Conservation (phyloP, 805 yeast species). For the Kluyveromyces wickerhamii region DNA sequence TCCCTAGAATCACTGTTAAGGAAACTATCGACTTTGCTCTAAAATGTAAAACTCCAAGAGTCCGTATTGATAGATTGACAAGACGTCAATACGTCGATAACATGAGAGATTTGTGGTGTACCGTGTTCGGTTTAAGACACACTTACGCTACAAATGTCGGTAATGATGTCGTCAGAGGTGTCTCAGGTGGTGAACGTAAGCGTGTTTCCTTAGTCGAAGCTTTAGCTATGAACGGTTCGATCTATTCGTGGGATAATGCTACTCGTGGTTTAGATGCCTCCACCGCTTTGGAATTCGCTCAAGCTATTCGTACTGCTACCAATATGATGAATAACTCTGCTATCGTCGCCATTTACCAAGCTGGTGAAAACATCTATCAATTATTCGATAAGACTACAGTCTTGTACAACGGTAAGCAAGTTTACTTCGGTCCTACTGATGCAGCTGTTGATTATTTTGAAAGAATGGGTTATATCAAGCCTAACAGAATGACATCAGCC, state of each 20-base stretch:
- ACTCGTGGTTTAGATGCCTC: slow-evolving; percentile 67
- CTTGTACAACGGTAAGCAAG: slow-evolving; percentile 52
- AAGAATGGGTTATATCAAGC: slow-evolving; percentile 55
- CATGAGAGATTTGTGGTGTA: slow-evolving; percentile 34
- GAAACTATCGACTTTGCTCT: slow-evolving; percentile 45
- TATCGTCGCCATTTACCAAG: slow-evolving; percentile 59
- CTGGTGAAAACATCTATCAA: slow-evolving; percentile 55
- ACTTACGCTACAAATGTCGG: slow-evolving; percentile 59
- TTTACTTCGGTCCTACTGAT: slow-evolving; percentile 48
- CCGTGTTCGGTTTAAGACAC: slow-evolving; percentile 49
- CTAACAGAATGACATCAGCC: slow-evolving; percentile 58
- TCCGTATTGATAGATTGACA: slow-evolving; percentile 36
- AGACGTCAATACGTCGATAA: slow-evolving; percentile 33
- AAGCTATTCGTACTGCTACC: slow-evolving; percentile 52
- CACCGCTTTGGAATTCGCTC: slow-evolving; percentile 58
- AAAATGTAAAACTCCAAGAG: slow-evolving; percentile 40
- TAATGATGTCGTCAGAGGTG: slow-evolving; percentile 60
- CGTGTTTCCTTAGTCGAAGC: slow-evolving; percentile 66
- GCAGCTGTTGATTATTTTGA: slow-evolving; percentile 48
- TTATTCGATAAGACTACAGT: slow-evolving; percentile 56
- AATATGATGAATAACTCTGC: slow-evolving; percentile 50
- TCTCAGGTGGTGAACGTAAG: slow-evolving; percentile 67
- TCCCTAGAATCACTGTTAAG: slow-evolving; percentile 44
- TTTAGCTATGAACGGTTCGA: slow-evolving; percentile 42
- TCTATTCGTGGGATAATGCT: slow-evolving; percentile 62